A percentile compares a stretch with the other conserved stretches of the same genome.
phyloP scores from a whole-genome alignment of 148 eudicot genomes.

The Cornus florida region DNA sequence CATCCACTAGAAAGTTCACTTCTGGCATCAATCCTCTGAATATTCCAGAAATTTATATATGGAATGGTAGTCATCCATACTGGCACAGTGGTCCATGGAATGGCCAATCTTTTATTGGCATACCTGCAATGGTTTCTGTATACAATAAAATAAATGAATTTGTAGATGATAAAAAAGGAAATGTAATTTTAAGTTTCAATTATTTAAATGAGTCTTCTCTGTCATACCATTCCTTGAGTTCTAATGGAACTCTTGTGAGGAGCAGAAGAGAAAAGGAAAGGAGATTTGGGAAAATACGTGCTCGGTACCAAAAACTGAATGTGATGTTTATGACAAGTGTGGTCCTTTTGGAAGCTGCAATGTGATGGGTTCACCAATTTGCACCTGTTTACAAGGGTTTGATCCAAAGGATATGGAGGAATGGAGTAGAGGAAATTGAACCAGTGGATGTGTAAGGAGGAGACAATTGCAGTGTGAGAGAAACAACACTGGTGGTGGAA shows the following conservation, averaged over 20 bases:
- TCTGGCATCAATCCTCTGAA: slow-evolving; percentile 8
- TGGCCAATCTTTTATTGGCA: slow-evolving; percentile 21
- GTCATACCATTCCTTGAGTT: no score
- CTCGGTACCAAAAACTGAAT: background rate
- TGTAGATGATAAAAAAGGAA: slow-evolving; percentile 2
- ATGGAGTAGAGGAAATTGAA: no score
- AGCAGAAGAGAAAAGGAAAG: slow-evolving; percentile 14
- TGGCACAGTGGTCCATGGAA: slow-evolving; percentile 40
- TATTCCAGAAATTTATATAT: slow-evolving; percentile 19
- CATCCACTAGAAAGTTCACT: slow-evolving; percentile 32
- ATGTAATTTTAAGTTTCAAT: no score
- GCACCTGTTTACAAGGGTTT: no score
- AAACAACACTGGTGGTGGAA: background rate
- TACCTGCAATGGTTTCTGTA: background rate
- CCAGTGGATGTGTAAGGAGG: no score
- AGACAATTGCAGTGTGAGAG: slow-evolving; percentile 29
- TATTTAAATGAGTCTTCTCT: background rate
- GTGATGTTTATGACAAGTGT: no score
- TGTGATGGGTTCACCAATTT: no score
- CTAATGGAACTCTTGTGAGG: slow-evolving; percentile 12
- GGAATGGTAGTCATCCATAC: slow-evolving; percentile 22
- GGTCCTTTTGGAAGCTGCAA: no score
- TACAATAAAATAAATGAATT: background rate
- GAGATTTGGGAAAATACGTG: slow-evolving; percentile 8
- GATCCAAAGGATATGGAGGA: no score